phyloP scores from a whole-genome alignment of 2,329 filamentous ascomycete genomes.

The Arthrinium phaeospermum region DNA sequence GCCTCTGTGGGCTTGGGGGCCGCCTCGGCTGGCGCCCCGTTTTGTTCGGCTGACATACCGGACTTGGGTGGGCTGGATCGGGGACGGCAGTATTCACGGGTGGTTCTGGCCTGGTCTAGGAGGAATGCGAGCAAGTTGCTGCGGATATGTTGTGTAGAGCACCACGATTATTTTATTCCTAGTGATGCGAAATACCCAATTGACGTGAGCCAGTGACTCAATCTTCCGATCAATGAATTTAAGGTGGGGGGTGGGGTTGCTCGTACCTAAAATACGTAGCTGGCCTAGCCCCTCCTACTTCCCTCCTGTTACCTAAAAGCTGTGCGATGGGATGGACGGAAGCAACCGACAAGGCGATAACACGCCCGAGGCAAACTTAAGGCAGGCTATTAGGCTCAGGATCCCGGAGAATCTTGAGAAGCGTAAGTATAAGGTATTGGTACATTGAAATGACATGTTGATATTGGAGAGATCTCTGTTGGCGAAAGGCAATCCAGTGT shows the following conservation, averaged over 20 bases:
- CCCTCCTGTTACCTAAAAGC: background rate
- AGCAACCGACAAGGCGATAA: background rate
- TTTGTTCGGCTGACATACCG: constrained; percentile 20
- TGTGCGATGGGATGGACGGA: background rate
- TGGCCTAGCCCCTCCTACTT: background rate
- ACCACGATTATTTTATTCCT: background rate
- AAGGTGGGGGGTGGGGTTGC: constrained; percentile 13
- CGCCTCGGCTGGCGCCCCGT: constrained; percentile 15
- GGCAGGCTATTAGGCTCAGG: background rate
- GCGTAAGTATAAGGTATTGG: background rate
- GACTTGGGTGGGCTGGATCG: background rate
- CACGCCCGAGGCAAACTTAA: background rate
- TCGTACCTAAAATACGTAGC: background rate
- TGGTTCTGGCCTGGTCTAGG: background rate
- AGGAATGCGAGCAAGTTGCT: background rate
- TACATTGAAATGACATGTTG: background rate
- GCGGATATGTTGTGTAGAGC: background rate
- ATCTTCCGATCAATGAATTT: constrained; percentile 14
- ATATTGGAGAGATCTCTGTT: background rate
- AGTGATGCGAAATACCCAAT: background rate
- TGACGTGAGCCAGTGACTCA: constrained; percentile 17
- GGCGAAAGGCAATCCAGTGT: background rate
- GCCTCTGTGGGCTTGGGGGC: constrained; percentile 4
- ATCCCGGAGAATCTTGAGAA: background rate
- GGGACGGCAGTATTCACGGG: background rate